phyloP scores from a whole-genome alignment of 305 asterid genomes.

The Fraxinus baroniana region DNA sequence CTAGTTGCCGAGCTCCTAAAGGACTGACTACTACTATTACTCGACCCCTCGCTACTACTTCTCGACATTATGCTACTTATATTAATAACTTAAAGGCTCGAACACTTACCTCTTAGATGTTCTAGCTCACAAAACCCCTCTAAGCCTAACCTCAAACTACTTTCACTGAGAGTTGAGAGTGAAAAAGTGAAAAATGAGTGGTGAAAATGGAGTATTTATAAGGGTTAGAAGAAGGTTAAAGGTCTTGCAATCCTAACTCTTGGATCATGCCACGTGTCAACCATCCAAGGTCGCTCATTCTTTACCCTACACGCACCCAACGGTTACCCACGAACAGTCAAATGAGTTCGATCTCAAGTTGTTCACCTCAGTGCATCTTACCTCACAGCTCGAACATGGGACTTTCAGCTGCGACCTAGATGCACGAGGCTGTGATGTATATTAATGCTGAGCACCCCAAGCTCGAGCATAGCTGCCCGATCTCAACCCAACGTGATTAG shows the following conservation, averaged over 20 bases:
- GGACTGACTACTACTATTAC: not conserved
- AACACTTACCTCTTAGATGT: not conserved
- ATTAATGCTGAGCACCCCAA: not conserved
- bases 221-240: not conserved
- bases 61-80: not conserved
- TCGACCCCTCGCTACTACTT: not conserved
- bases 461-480: not conserved
- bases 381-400: not conserved
- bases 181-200: not conserved
- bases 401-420: not conserved
- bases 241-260: not conserved
- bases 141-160: not conserved
- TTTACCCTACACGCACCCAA: not conserved
- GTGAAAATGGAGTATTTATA: not conserved
- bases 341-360: not conserved
- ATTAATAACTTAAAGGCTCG: not conserved
- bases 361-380: not conserved
- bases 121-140: not conserved
- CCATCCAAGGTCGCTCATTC: not conserved
- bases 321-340: not conserved
- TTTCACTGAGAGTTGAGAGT: not conserved
- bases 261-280: not conserved
- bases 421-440: not conserved
- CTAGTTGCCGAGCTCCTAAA: not conserved
- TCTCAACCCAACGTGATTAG: not conserved